Base-by-base conservation (phyloP, 148 eudicot genomes). In the Fallopia convolvulus region DNA sequence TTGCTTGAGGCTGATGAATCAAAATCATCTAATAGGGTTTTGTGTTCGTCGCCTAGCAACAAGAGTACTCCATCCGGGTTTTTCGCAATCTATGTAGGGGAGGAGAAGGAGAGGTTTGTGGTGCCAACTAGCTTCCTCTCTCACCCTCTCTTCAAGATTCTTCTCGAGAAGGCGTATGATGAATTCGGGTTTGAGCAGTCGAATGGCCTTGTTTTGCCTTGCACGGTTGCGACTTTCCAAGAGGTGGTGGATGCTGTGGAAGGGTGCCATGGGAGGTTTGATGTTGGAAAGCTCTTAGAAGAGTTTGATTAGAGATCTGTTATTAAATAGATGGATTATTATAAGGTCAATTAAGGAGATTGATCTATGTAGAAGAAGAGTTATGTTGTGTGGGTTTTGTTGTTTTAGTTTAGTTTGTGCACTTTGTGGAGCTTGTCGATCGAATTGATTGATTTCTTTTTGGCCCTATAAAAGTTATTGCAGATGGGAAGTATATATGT, bases 131-230 rank as follows among this genome's bases (percentile, higher is more conserved):
- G 83, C 40, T 90, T 86, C 77, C 87, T 94, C 8, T 83, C 89
- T 0, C 98, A 94, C 74, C 98, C 98, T n/a, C 83, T 94, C 40
- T 92, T 92, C 84, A 92, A 88, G 86, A 94, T 94, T 41, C 58
- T 94, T 82, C 55, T 94, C 6, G 93, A 92, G 82, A 94, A 90
- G 77, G 85, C 97, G 2, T 82, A 80, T 14, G 79, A 92, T n/a
- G 93, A 94, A 83, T 94, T 89, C 46, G 97, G 98, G 18, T 94
- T 90, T 36, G 81, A 84, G 40, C 93, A 92, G 44, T 82, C 79
- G 74, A 83, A 81, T 73, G 93, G 98, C 5, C 87, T 94, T 21
- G 85, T 87, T 47, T 85, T 93, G 2, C 94, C 98, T 26, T 94
- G 97, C 56, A 85, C 86, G 44, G 93, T 86, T 23, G 58, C 83